Conservation (phyloP, 2,329 filamentous ascomycete genomes). For the Endothia cerciana region DNA sequence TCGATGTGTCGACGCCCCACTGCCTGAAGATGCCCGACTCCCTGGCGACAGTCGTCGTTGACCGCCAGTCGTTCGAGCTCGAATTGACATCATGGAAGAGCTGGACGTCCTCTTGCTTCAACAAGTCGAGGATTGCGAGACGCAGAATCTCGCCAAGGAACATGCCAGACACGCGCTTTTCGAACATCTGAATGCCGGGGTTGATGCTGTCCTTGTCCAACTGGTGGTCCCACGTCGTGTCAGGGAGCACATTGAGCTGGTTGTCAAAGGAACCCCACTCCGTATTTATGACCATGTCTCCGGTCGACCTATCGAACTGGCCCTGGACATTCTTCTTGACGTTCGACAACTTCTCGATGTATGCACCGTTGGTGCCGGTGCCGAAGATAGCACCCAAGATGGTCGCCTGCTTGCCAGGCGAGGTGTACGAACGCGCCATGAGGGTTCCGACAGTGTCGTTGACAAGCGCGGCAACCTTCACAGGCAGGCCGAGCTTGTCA, state of each 20-base stretch:
- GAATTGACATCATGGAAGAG: constrained; percentile 80
- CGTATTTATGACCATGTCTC: constrained; percentile 96
- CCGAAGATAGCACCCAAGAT: constrained; percentile 96
- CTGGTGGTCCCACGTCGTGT: constrained; percentile 78
- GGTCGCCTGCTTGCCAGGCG: constrained; percentile 82
- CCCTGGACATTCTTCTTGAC: constrained; percentile 77
- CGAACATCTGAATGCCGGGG: constrained; percentile 96
- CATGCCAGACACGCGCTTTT: constrained; percentile 98
- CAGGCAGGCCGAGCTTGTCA: constrained; percentile 81
- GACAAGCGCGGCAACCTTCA: constrained; percentile 92
- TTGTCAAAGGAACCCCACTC: constrained; percentile 99
- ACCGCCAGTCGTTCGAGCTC: constrained; percentile 68
- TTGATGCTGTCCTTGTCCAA: constrained; percentile 84
- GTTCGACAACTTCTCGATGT: constrained; percentile 87
- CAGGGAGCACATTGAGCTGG: constrained; percentile 82
- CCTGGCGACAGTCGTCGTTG: constrained; percentile 70
- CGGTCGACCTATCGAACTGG: constrained; percentile 77
- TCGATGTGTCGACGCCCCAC: constrained; percentile 90
- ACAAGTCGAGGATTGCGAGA: constrained; percentile 71
- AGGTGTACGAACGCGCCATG: constrained; percentile 96
- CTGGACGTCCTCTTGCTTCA: constrained; percentile 66
- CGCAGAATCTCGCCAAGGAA: constrained; percentile 94
- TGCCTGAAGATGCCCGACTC: constrained; percentile 72
- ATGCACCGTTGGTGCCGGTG: constrained; percentile 96
- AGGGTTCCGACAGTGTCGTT: constrained; percentile 98